Percentiles rank a stretch among this genome's conserved stretches.
Conservation (phyloP, 148 eudicot genomes). For the Rhododendron kiyosumense region DNA sequence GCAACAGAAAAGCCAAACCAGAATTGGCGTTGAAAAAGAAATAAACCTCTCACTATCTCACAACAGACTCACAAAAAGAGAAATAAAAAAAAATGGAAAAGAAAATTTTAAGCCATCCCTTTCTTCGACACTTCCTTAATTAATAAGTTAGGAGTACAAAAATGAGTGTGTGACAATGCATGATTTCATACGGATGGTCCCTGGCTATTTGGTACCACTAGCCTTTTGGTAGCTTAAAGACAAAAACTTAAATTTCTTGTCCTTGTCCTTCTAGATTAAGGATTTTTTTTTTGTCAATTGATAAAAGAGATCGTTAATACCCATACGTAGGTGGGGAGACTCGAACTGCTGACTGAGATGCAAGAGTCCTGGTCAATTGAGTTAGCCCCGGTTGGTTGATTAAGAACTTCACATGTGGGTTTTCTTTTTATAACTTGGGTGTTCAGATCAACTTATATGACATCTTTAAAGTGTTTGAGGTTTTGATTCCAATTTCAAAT, state of each 20-base stretch:
- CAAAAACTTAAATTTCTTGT: background rate
- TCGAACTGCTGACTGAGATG: no score
- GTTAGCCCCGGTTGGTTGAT: no score
- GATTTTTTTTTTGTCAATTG: no score
- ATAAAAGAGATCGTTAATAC: no score
- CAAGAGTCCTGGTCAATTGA: no score
- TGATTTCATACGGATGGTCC: background rate
- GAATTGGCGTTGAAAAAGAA: background rate
- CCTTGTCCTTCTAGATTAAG: no score
- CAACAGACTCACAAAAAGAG: background rate
- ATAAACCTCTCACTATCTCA: background rate
- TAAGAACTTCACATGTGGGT: no score
- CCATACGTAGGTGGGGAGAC: no score
- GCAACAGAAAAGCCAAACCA: constrained; percentile 10
- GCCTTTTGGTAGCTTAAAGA: background rate
- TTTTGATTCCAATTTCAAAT: background rate
- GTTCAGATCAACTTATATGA: accelerated
- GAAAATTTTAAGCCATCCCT: background rate
- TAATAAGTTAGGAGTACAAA: background rate
- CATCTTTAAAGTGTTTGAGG: background rate
- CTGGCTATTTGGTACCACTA: constrained; percentile 2
- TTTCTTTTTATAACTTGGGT: no score
- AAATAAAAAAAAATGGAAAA: background rate
- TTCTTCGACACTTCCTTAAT: background rate
- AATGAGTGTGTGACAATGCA: background rate